phyloP scores from a whole-genome alignment of 2,329 filamentous ascomycete species.

The Penicillium psychrosexuale region DNA sequence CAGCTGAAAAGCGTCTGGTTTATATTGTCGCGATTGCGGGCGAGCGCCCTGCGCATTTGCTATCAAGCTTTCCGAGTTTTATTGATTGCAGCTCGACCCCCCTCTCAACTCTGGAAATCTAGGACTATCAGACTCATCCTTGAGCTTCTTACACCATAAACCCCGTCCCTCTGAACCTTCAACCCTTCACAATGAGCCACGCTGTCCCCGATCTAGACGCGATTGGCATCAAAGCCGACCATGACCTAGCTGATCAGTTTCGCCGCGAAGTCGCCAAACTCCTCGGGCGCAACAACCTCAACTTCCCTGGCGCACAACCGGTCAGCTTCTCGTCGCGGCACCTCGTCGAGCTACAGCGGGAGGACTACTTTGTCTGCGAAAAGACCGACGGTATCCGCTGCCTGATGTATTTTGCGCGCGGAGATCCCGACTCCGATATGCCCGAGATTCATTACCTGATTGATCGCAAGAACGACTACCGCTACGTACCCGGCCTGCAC shows the following conservation, averaged over 20 bases:
- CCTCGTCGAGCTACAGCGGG: conserved; percentile 71
- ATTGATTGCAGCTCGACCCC: conserved; percentile 6
- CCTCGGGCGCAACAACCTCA: conserved; percentile 64
- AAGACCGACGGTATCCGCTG: conserved; percentile 97
- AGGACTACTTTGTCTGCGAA: conserved; percentile 97
- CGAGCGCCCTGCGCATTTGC: conserved; percentile 2
- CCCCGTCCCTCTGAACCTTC: not conserved
- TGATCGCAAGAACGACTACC: conserved; percentile 97
- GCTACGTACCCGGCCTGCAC: conserved; percentile 75
- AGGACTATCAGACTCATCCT: not conserved
- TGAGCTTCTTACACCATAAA: not conserved
- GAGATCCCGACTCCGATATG: conserved; percentile 54
- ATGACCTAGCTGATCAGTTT: conserved; percentile 60
- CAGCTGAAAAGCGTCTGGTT: not conserved
- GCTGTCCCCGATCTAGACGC: conserved; percentile 43
- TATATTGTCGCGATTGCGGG: conserved; percentile 2
- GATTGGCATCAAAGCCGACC: conserved; percentile 61
- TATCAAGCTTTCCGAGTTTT: conserved; percentile 11
- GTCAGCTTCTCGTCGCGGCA: conserved; percentile 86
- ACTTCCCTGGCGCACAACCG: conserved; percentile 88
- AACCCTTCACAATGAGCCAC: conserved; percentile 32
- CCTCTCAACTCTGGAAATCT: not conserved
- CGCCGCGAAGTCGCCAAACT: conserved; percentile 71
- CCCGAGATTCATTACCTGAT: conserved; percentile 84
- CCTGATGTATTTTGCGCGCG: conserved; percentile 77